phyloP scores from a whole-genome alignment of 768 basidiomycete species.

The Serpula lacrymans region DNA sequence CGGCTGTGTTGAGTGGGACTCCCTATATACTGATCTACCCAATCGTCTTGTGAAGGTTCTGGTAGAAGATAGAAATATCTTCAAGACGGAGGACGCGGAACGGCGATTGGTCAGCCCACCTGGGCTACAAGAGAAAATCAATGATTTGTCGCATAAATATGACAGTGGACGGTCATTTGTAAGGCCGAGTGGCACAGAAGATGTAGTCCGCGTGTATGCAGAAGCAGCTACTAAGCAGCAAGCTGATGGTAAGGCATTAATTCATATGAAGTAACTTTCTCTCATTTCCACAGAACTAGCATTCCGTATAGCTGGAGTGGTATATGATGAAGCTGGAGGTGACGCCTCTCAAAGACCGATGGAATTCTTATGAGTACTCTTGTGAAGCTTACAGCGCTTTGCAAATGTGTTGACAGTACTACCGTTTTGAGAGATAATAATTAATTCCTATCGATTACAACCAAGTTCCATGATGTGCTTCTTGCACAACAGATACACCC shows the following conservation, averaged over 20 bases:
- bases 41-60: slow-evolving; percentile 93
- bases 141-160: slow-evolving; percentile 74
- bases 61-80: slow-evolving; percentile 75
- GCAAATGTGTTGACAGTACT: not conserved
- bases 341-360: slow-evolving; percentile 72
- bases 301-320: slow-evolving; percentile 78
- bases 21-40: slow-evolving; percentile 88
- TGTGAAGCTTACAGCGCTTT: slow-evolving; percentile 6
- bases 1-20: slow-evolving; percentile 85
- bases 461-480: no score
- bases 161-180: slow-evolving; percentile 91
- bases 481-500: no score
- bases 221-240: slow-evolving; percentile 74
- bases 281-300: slow-evolving; percentile 60
- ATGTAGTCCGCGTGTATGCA: slow-evolving; percentile 96
- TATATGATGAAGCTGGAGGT: slow-evolving; percentile 82
- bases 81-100: slow-evolving; percentile 93
- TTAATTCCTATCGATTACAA: no score
- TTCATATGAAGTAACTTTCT: slow-evolving; percentile 4
- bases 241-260: slow-evolving; percentile 70
- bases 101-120: slow-evolving; percentile 77
- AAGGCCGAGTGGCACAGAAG: slow-evolving; percentile 95
- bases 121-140: slow-evolving; percentile 78
- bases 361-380: slow-evolving; percentile 59
- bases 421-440: no score